phyloP scores from a whole-genome alignment of 1,284 basidiomycete species.

The Ganoderma boninense region DNA sequence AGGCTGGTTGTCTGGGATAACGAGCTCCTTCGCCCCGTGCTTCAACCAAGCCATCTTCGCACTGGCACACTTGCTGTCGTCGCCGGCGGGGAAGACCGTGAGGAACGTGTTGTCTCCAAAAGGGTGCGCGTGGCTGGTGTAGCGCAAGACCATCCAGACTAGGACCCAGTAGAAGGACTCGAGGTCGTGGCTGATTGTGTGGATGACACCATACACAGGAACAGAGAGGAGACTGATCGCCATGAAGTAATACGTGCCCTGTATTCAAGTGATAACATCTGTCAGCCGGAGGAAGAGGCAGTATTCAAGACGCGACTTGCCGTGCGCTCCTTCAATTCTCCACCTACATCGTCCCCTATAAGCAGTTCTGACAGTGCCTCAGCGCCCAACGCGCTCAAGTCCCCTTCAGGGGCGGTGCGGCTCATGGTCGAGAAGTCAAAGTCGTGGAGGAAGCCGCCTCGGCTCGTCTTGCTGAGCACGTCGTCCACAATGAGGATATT shows the following conservation, averaged over 20 bases:
- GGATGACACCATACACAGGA: not conserved
- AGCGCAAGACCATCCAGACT: conserved; percentile 14
- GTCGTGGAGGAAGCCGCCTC: conserved; percentile 24
- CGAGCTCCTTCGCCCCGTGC: not conserved
- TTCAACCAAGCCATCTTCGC: not conserved
- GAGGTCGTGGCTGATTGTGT: conserved; percentile 7
- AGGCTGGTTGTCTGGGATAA: not conserved
- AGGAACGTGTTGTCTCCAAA: not conserved
- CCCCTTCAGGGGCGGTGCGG: not conserved
- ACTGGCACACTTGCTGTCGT: not conserved
- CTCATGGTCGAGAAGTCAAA: conserved; percentile 23
- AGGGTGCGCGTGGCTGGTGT: not conserved
- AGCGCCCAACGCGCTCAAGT: not conserved
- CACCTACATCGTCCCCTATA: not conserved
- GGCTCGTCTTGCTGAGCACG: too few relatives aligned
- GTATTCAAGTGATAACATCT: too few relatives aligned
- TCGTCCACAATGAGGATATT: conserved; percentile 20
- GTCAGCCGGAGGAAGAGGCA: not conserved
- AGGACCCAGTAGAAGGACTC: conserved; percentile 20
- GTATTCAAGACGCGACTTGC: conserved; percentile 7
- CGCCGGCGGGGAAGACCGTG: not conserved
- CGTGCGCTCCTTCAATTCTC: conserved; percentile 17
- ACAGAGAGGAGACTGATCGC: conserved; percentile 12
- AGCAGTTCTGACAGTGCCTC: not conserved
- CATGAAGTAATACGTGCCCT: conserved; percentile 29